Conservation (phyloP, 352 stramenopile species). For the Phytophthora kernoviae region DNA sequence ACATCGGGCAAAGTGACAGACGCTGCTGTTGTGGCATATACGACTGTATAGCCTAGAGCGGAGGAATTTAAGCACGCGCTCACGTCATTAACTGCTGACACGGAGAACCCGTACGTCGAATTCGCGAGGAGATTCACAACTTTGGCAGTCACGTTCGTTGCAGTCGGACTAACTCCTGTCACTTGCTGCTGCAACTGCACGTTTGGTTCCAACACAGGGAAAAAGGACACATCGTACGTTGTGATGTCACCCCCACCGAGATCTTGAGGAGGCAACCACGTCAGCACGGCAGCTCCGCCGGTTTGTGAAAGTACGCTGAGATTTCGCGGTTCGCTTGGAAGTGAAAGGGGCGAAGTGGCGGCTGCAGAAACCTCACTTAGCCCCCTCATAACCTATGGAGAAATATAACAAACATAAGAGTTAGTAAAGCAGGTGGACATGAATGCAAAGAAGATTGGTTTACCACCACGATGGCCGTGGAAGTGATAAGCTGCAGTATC, state of each 20-base stretch:
- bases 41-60: constrained; percentile 28
- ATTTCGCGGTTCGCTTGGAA: constrained; percentile 44
- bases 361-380: constrained; percentile 37
- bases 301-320: constrained; percentile 30
- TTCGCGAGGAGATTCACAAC: constrained; percentile 49
- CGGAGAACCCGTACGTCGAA: constrained; percentile 59
- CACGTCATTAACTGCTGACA: constrained; percentile 58
- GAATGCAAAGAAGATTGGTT: background rate
- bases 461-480: too few species aligned
- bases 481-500: too few species aligned
- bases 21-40: constrained; percentile 40
- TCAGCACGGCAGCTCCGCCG: constrained; percentile 44
- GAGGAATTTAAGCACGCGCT: constrained; percentile 43
- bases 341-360: constrained; percentile 48
- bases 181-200: constrained; percentile 44
- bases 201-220: constrained; percentile 34
- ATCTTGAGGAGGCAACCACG: constrained; percentile 54
- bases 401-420: constrained; percentile 1
- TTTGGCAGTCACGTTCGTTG: constrained; percentile 34
- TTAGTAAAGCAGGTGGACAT: background rate
- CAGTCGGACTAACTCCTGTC: constrained; percentile 22
- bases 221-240: constrained; percentile 53
- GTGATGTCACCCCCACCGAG: constrained; percentile 58
- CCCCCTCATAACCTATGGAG: constrained; percentile 49
- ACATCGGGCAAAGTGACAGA: constrained; percentile 36